These are phyloP conservation scores for Cladosporium velox DNA, from an alignment of 2,329 filamentous ascomycete genomes.

Conservation along the genomic window DNA sequence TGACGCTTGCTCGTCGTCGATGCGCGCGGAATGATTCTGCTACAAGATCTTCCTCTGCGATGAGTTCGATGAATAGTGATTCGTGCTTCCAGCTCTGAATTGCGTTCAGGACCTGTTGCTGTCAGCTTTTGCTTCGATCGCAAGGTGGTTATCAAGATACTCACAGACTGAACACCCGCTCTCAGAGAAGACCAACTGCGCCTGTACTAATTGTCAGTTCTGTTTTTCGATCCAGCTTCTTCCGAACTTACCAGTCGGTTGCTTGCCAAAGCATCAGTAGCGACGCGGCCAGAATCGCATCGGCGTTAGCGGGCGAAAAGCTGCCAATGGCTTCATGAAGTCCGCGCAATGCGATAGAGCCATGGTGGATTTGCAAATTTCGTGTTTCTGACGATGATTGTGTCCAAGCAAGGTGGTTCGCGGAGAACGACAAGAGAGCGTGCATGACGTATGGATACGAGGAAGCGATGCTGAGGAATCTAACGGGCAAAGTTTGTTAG, in stretches of 20 bases:
- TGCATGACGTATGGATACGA: constrained; percentile 91
- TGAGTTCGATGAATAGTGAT: constrained; percentile 81
- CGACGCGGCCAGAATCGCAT: constrained; percentile 88
- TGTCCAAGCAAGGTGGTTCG: constrained; percentile 87
- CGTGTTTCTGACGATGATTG: constrained; percentile 82
- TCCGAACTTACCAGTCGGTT: constrained; percentile 79
- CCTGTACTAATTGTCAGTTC: constrained; percentile 53
- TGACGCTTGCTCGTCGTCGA: constrained; percentile 26
- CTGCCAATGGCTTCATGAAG: constrained; percentile 82
- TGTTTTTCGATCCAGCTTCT: not conserved
- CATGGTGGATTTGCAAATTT: constrained; percentile 87
- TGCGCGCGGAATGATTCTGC: constrained; percentile 27
- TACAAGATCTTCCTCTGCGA: constrained; percentile 66
- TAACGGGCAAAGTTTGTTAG: constrained; percentile 45
- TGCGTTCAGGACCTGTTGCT: constrained; percentile 72
- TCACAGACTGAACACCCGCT: constrained; percentile 84
- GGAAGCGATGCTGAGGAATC: constrained; percentile 79
- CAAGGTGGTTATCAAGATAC: constrained; percentile 37
- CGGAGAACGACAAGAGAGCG: constrained; percentile 88
- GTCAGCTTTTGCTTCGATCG: constrained; percentile 25
- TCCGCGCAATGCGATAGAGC: constrained; percentile 80
- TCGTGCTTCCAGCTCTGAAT: constrained; percentile 90
- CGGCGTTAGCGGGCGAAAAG: constrained; percentile 84
- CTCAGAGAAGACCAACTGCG: constrained; percentile 90
- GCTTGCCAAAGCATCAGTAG: constrained; percentile 94